phyloP scores from a whole-genome alignment of 2,329 filamentous ascomycete genomes.

The Aspergillus candidus region DNA sequence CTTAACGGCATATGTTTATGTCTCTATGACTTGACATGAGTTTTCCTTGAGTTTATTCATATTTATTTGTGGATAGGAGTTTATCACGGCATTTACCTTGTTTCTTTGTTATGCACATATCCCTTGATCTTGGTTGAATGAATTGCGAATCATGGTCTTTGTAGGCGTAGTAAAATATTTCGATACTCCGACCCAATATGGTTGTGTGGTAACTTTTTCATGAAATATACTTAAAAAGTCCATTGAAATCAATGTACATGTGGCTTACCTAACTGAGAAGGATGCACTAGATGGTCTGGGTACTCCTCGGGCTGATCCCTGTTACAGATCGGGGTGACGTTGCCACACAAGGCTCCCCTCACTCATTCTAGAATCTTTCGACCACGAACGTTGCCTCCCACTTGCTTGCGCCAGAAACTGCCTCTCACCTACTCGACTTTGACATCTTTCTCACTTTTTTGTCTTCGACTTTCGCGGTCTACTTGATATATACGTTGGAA shows the following conservation, averaged over 20 bases:
- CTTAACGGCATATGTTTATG: not conserved
- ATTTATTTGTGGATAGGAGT: not conserved
- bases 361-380: conserved; percentile 4
- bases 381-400: conserved; percentile 3
- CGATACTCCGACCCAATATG: too few relatives aligned
- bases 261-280: too few relatives aligned
- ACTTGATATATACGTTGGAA: too few relatives aligned
- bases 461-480: not conserved
- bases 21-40: conserved; percentile 8
- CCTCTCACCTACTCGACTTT: not conserved
- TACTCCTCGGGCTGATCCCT: not conserved
- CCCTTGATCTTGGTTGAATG: too few relatives aligned
- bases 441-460: not conserved
- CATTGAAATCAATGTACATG: too few relatives aligned
- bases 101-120: too few relatives aligned
- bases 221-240: too few relatives aligned
- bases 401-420: not conserved
- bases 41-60: conserved; percentile 3
- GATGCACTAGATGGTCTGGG: too few relatives aligned
- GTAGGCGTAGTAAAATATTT: too few relatives aligned
- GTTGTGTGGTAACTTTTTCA: too few relatives aligned
- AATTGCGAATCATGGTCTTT: too few relatives aligned
- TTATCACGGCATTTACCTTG: too few relatives aligned
- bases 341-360: conserved; percentile 13
- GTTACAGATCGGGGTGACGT: conserved; percentile 14